Evolutionary conservation across 768 basidiomycete species (phyloP).

Genomic region (Lentinula boryana): DNA sequence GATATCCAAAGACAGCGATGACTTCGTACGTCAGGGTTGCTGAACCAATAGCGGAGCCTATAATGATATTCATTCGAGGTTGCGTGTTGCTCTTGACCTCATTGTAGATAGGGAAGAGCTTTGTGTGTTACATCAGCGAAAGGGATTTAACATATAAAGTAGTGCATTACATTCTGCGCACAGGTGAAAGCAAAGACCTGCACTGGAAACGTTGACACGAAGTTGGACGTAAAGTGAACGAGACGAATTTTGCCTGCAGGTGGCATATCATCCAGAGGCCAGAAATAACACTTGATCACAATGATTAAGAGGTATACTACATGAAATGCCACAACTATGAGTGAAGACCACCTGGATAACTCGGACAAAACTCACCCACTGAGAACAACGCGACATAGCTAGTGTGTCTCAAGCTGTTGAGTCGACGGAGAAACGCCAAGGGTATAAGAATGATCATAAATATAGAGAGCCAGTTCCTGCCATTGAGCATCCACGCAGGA

Average conservation of each 20-base stretch:
- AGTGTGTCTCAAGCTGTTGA: conserved; percentile 86
- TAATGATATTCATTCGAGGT: conserved; percentile 78
- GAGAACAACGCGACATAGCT: conserved; percentile 90
- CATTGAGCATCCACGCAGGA: conserved; percentile 70
- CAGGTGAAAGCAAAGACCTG: conserved; percentile 93
- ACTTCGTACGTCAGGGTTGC: conserved; percentile 83
- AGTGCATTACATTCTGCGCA: conserved; percentile 71
- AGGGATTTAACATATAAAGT: not conserved
- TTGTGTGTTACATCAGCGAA: not conserved
- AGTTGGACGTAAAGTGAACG: conserved; percentile 70
- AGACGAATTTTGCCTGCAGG: conserved; percentile 62
- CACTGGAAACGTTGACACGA: conserved; percentile 85
- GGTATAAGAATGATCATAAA: conserved; percentile 76
- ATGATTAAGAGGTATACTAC: conserved; percentile 74
- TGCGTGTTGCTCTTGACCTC: conserved; percentile 83
- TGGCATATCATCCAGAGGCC: conserved; percentile 60
- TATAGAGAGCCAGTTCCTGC: conserved; percentile 77
- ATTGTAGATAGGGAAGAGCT: conserved; percentile 94
- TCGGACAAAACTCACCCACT: conserved; percentile 54
- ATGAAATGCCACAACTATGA: not conserved
- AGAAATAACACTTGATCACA: conserved; percentile 76
- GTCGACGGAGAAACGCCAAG: conserved; percentile 71
- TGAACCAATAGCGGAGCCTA: conserved; percentile 80
- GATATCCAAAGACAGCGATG: conserved; percentile 83
- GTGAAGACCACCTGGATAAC: not conserved